Conservation (phyloP, 176 grass and related monocot genomes). For the Aegilops longissima region DNA sequence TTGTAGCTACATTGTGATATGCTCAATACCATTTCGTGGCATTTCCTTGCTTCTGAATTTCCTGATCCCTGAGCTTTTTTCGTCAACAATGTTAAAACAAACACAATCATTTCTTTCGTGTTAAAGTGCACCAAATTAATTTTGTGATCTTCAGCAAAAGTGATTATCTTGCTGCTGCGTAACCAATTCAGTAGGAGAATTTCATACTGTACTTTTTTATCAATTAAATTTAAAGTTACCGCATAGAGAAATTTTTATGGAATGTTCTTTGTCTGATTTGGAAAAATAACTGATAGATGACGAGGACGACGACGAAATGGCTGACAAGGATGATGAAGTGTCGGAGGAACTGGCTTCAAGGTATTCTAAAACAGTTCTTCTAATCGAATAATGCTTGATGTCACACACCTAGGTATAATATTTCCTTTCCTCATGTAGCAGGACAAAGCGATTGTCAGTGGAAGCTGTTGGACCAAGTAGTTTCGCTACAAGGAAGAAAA, state of each 20-base stretch:
- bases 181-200: not conserved
- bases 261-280: not conserved
- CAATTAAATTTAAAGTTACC: not conserved
- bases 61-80: not conserved
- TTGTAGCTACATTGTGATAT: not conserved
- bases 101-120: not conserved
- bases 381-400: not conserved
- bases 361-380: slow-evolving; percentile 33
- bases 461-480: slow-evolving; percentile 81
- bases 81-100: not conserved
- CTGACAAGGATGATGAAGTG: slow-evolving; percentile 55
- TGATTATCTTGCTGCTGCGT: not conserved
- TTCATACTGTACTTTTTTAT: not conserved
- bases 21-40: not conserved
- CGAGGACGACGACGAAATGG: not conserved
- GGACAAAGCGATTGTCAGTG: slow-evolving; percentile 74
- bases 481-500: slow-evolving; percentile 97
- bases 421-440: slow-evolving; percentile 36
- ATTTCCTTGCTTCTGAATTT: slow-evolving; percentile 3
- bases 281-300: slow-evolving; percentile 9
- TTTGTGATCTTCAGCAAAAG: not conserved
- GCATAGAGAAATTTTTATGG: not conserved
- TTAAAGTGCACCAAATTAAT: not conserved
- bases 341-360: slow-evolving; percentile 64
- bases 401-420: not conserved